phyloP scores from a whole-genome alignment of 78 protist genomes.

The Dictyostelium intermedium region DNA sequence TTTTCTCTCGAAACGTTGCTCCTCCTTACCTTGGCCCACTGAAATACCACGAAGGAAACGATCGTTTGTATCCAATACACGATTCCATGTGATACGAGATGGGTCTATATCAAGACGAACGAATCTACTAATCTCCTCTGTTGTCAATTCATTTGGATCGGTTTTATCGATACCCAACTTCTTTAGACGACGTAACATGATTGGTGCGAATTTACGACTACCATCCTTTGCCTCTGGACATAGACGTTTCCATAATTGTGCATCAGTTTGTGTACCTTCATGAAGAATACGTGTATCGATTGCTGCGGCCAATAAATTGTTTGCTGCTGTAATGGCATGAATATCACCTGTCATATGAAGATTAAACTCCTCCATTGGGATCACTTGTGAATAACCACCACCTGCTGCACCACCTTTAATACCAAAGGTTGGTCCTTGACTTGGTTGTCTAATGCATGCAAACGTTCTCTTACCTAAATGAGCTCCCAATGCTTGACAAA shows the following conservation, averaged over 20 bases:
- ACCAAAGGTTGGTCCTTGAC: constrained; percentile 98
- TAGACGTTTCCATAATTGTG: constrained; percentile 84
- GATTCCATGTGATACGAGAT: constrained; percentile 96
- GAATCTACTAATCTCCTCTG: constrained; percentile 86
- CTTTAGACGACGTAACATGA: constrained; percentile 89
- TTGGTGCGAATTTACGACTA: constrained; percentile 74
- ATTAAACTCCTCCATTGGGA: constrained; percentile 99
- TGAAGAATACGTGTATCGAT: constrained; percentile 97
- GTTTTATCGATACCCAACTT: constrained; percentile 92
- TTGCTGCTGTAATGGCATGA: constrained; percentile 99
- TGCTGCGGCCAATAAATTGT: constrained; percentile 97
- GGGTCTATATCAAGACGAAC: constrained; percentile 96
- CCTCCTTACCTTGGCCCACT: constrained; percentile 93
- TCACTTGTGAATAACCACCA: constrained; percentile 95
- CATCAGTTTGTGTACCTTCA: constrained; percentile 93
- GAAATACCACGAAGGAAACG: constrained; percentile 95
- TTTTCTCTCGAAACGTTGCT: constrained; percentile 86
- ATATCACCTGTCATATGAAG: constrained; percentile 98
- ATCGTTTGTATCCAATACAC: constrained; percentile 95
- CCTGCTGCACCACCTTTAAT: constrained; percentile 98
- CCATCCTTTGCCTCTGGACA: constrained; percentile 84
- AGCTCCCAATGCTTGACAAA: constrained; percentile 97
- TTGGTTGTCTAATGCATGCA: constrained; percentile 97
- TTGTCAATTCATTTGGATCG: constrained; percentile 88
- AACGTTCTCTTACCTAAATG: constrained; percentile 86